Evolutionary conservation across 1,139 yeast species (phyloP).

Genomic region (Geotrichum reessii): DNA sequence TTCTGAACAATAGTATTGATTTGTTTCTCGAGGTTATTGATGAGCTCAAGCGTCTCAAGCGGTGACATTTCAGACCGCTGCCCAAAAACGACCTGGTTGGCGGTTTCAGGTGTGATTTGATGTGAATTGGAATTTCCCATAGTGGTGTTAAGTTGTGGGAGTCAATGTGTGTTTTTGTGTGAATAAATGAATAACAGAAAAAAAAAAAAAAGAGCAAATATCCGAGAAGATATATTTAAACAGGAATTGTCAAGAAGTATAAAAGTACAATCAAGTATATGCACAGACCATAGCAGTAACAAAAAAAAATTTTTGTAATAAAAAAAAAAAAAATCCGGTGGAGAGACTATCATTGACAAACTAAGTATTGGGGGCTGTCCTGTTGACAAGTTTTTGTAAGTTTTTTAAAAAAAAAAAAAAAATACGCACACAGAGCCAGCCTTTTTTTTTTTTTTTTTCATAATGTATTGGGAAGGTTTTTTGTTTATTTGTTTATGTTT

Average conservation of each 20-base stretch:
- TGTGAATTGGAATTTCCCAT: constrained; percentile 13
- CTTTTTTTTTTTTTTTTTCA: background rate
- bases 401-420: no score
- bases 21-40: constrained; percentile 10
- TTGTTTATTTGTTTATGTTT: background rate
- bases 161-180: no score
- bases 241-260: background rate
- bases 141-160: background rate
- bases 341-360: background rate
- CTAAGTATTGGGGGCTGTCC: background rate
- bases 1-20: constrained; percentile 4
- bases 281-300: background rate
- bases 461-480: background rate
- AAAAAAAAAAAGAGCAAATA: background rate
- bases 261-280: background rate
- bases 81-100: constrained; percentile 11
- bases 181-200: background rate
- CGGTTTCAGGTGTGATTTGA: constrained; percentile 10
- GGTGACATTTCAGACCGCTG: constrained; percentile 6
- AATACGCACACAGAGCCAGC: background rate
- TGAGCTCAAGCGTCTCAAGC: constrained; percentile 7
- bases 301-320: background rate
- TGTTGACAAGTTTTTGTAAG: background rate
- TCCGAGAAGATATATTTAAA: background rate
- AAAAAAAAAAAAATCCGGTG: constrained; percentile 9